Evolutionary conservation across 1,284 basidiomycete species (phyloP).

Genomic region (Takashimella tepidaria): DNA sequence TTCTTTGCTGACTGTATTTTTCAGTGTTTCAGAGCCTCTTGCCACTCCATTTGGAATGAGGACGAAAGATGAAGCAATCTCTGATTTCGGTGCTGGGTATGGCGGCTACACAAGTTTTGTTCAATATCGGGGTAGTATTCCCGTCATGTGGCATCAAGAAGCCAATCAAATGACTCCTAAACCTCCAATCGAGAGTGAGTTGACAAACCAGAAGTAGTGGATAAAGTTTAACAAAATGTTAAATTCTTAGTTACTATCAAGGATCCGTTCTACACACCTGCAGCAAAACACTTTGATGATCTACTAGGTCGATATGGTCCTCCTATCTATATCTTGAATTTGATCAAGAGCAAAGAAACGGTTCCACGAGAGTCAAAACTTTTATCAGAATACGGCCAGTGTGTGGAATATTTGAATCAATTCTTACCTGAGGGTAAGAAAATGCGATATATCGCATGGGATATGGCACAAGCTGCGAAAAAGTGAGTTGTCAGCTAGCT

Average conservation of each 20-base stretch:
- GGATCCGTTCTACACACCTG: slow-evolving; percentile 92
- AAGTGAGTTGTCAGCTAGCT: slow-evolving; percentile 22
- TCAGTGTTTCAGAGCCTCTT: slow-evolving; percentile 75
- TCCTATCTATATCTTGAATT: slow-evolving; percentile 88
- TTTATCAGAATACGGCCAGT: slow-evolving; percentile 84
- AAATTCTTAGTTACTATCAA: slow-evolving; percentile 70
- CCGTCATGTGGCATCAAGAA: slow-evolving; percentile 94
- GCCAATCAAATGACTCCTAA: slow-evolving; percentile 82
- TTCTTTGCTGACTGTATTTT: neutral
- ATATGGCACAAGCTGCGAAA: slow-evolving; percentile 89
- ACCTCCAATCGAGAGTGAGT: slow-evolving; percentile 90
- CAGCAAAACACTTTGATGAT: slow-evolving; percentile 88
- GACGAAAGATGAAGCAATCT: slow-evolving; percentile 11
- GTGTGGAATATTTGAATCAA: slow-evolving; percentile 89
- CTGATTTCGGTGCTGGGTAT: slow-evolving; percentile 29
- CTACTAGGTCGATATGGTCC: slow-evolving; percentile 85
- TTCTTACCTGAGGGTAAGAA: slow-evolving; percentile 81
- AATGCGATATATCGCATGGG: slow-evolving; percentile 92
- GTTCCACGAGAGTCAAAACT: slow-evolving; percentile 89
- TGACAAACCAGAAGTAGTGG: too few species aligned
- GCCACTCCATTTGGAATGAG: slow-evolving; percentile 83
- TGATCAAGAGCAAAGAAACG: slow-evolving; percentile 75
- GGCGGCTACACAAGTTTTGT: slow-evolving; percentile 91
- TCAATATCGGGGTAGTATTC: slow-evolving; percentile 94
- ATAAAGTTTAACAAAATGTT: neutral